phyloP scores from a whole-genome alignment of 2,329 filamentous ascomycete genomes.

The Aspergillus hortae region DNA sequence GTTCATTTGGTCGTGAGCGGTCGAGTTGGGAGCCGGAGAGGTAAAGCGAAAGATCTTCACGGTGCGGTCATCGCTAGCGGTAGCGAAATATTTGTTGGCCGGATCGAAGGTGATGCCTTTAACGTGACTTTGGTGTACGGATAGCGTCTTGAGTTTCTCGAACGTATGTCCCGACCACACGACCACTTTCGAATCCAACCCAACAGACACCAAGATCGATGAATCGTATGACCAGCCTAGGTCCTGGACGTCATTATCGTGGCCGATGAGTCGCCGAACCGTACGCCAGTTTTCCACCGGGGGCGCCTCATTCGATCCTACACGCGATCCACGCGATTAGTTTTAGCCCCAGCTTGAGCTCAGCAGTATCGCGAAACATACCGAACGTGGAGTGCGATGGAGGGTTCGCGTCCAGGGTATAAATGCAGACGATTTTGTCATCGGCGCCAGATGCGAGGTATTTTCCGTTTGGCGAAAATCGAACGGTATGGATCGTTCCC shows the following conservation, averaged over 20 bases:
- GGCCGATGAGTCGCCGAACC: conserved; percentile 84
- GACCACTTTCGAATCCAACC: conserved; percentile 94
- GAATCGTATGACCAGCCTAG: conserved; percentile 96
- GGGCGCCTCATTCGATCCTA: conserved; percentile 80
- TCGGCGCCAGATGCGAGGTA: conserved; percentile 96
- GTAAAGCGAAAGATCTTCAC: conserved; percentile 97
- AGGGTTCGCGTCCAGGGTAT: conserved; percentile 79
- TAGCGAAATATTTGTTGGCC: conserved; percentile 98
- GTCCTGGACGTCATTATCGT: conserved; percentile 98
- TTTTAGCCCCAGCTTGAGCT: too few species aligned
- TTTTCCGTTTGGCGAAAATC: conserved; percentile 91
- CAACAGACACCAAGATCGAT: conserved; percentile 91
- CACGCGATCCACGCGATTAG: conserved; percentile 1
- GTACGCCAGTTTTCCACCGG: conserved; percentile 99
- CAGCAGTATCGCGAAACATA: conserved; percentile 36
- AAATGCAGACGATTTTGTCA: conserved; percentile 98
- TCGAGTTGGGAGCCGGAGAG: conserved; percentile 83
- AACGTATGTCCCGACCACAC: conserved; percentile 98
- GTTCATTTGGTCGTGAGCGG: conserved; percentile 90
- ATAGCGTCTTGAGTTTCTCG: conserved; percentile 91
- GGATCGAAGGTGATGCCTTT: conserved; percentile 99
- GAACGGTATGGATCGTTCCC: conserved; percentile 93
- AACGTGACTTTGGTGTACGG: conserved; percentile 93
- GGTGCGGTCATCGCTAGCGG: conserved; percentile 91
- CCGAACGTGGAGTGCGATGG: conserved; percentile 78